A percentile compares a stretch with the other conserved stretches of the same genome.
Evolutionary conservation across 371 early-diverging fungal species (phyloP).

Genomic region (Apophysomyces elegans): DNA sequence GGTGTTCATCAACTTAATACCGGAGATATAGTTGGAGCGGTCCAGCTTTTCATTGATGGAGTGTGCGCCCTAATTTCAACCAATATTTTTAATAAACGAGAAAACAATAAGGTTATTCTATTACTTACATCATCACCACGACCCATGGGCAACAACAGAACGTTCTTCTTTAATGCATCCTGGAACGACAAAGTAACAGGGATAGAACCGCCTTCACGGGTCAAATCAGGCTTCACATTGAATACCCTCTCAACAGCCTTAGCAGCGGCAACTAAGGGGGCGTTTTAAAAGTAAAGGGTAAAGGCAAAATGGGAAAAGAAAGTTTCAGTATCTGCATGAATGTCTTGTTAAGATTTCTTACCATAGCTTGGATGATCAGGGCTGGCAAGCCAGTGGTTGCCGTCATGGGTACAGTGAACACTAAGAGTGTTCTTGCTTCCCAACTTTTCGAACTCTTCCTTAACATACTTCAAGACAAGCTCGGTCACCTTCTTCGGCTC

Average conservation of each 20-base stretch:
- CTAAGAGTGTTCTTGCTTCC: conserved; percentile 82
- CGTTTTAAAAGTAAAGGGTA: too few relatives aligned
- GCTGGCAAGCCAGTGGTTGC: conserved; percentile 93
- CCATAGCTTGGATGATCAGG: conserved; percentile 91
- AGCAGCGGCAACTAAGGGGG: conserved; percentile 74
- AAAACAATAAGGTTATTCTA: background rate
- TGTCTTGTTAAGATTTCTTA: conserved; percentile 28
- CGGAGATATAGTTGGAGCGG: conserved; percentile 88
- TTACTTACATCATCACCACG: conserved; percentile 76
- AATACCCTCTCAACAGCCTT: conserved; percentile 91
- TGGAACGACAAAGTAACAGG: conserved; percentile 98
- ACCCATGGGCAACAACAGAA: conserved; percentile 93
- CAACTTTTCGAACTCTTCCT: conserved; percentile 86
- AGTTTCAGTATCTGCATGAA: background rate
- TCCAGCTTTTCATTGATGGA: conserved; percentile 97
- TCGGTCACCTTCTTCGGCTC: conserved; percentile 78
- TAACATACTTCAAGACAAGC: conserved; percentile 74
- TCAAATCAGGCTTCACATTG: conserved; percentile 90
- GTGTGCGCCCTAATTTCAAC: conserved; percentile 81
- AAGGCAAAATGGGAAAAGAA: background rate
- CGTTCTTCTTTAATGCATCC: conserved; percentile 90
- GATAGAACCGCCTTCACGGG: conserved; percentile 97
- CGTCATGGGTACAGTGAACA: conserved; percentile 81
- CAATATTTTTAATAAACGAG: background rate
- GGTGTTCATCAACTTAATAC: conserved; percentile 91